Base-by-base conservation (phyloP, 352 stramenopile species). In the Phytophthora sojae region DNA sequence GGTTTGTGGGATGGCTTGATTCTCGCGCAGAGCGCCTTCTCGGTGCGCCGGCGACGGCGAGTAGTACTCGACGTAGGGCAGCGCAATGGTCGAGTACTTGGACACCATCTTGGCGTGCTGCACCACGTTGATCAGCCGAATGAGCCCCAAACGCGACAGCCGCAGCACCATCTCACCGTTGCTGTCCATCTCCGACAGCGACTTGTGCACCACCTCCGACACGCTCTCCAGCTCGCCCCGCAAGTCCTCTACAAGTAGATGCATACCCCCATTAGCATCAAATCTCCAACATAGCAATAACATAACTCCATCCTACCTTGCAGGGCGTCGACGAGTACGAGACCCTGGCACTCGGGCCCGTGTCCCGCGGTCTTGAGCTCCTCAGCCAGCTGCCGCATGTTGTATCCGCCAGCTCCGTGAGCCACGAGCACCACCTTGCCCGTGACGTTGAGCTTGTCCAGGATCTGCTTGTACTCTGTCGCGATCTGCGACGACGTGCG, bases 361-460 rank as follows among this genome's bases (percentile, higher is more conserved):
- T 58, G 26, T 9, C 63, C 47, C 29, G 44, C 30, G 6, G 54
- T 26, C n/a, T 82, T 65, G 15, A 93, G 60, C 32, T 88, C 75
- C 25, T 82, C 64, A 2, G 84, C 84, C 7, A 91, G 61, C 58
- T 89, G 66, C 53, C 88, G 76, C 88, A 95, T 95, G 67, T 93
- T 92, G 78, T 95, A 95, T 42, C 85, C 88, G 17, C 88, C 88
- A 7, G 83, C 82, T 54, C 88, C 88, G 61, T 95, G 88, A 0
- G 61, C 88, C 21, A 95, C 86, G 6, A 95, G 79, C 30, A 95
- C 70, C 39, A 95, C 64, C 29, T 86, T 82, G n/a, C 77, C 69
- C 21, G 71, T 69, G 15, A 92, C 72, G 19, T 90, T 79, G 17
- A 95, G 74, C 35, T 82, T 70, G 30, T 86, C 67, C 39, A 95